Base-by-base conservation (phyloP, 306 rosid species). In the Quercus alba region DNA sequence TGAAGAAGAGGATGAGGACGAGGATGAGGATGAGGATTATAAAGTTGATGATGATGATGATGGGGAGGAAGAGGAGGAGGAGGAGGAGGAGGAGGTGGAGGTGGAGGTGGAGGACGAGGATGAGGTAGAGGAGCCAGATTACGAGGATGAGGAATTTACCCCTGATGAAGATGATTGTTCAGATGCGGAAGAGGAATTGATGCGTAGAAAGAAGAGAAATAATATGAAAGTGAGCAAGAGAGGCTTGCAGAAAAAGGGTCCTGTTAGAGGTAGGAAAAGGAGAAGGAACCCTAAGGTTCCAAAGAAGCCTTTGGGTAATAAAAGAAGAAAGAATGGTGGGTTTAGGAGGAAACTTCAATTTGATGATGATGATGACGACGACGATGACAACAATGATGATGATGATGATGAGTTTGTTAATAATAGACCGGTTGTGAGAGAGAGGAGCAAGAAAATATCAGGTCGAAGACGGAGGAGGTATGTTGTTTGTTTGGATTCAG, bases 91-190 rank as follows among this genome's bases (percentile, higher is more conserved):
- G n/a, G n/a, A n/a, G 17, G 54, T 56, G 4, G 54, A 86, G 23
- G 63, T 38, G 44, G 44, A 38, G 11, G 46, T 38, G 17, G 66
- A 57, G 6, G 89, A 84, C 13, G 77, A 84, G 46, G 87, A 78
- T 21, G 85, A 82, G 12, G 89, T 80, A 4, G 89, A 82, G 54
- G 54, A 49, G 54, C 46, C 11, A 2, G 54, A 49, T 49, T 49
- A 11, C 3, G 84, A 89, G 1, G 92, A 89, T 6, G 99, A 92
- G 80, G 97, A 93, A 71, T 93, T 93, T 83, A 82, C 86, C n/a
- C 87, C 80, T 4, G 92, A 88, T 78, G 97, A 93, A 79, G 99
- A 93, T 75, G 93, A 90, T 80, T 91, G 74, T 76, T 86, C 91
- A 1, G 97, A 89, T 21, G 84, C 82, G 74, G 99, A 91, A 77